Evolutionary conservation across 148 eudicot genomes (phyloP), one percentile per base, ranked within the genome.

Genomic region (Diospyros lotus): DNA sequence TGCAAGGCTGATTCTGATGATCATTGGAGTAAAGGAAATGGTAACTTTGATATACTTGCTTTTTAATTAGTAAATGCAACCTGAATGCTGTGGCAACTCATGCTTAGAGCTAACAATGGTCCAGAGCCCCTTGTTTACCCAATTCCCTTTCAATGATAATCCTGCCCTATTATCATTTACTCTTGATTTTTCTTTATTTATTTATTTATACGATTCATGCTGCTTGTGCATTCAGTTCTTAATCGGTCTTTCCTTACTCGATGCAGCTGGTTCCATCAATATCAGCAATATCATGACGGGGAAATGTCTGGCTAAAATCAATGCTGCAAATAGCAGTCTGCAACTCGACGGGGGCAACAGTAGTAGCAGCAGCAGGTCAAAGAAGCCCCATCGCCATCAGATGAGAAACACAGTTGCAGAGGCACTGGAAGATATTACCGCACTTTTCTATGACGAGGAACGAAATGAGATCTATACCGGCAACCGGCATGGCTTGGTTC

Each of bases 391-490:
- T 72, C 74, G 84, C 64, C 78, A 86, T 5, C 80, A 78, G 75
- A 85, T 85, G 12, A 74, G 84, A 73, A 92, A 90, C 84, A 82
- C 90, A 1, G 90, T 88, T 45, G 83, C 86, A 7, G 94, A 92
- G 77, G 97, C 97, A 46, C 68, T 92, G 64, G 94, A 92, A 74
- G 93, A 91, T 70, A 92, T 89, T 44, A 92, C 94, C 4, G 97
- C 97, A 40, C 90, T 92, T 28, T 92, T 88, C 70, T 92, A 89
- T 38, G 94, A 92, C 52, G 97, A 92, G 85, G 97, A 89, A 71
- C 87, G 97, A 17, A 89, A 89, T 59, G 94, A 92, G 81, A 92
- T 92, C 64, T 92, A 92, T 69, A 92, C 94, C 38, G 97, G 97
- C 12, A 89, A 92, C 75, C 80, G 86, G 59, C 87, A 82, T 28